Evolutionary conservation across 148 eudicot species (phyloP).

Genomic region (Silene uniflora): DNA sequence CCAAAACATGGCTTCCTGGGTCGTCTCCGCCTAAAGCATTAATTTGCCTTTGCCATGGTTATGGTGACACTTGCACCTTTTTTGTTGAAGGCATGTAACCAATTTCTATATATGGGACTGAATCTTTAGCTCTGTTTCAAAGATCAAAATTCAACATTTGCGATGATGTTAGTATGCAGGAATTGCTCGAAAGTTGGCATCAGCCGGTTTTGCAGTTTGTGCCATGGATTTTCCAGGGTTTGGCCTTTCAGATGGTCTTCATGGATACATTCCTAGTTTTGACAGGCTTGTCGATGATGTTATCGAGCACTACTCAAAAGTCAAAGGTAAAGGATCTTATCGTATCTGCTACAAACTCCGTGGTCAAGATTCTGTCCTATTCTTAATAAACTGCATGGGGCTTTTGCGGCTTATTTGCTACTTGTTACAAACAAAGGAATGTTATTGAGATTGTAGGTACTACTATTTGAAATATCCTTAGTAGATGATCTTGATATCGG

Average conservation of each 20-base stretch:
- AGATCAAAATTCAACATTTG: conserved; percentile 25
- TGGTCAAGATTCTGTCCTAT: neutral
- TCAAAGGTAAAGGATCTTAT: conserved; percentile 46
- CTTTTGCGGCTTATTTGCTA: neutral
- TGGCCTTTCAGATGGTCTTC: conserved; percentile 98
- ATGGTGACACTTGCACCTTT: conserved; percentile 97
- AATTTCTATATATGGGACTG: neutral
- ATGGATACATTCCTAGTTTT: conserved; percentile 78
- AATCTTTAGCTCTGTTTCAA: conserved; percentile 6
- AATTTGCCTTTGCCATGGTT: conserved; percentile 83
- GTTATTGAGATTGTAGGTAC: neutral
- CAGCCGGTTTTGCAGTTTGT: conserved; percentile 82
- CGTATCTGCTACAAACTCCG: neutral
- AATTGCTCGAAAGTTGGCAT: conserved; percentile 76
- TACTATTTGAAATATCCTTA: neutral
- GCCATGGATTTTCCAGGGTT: conserved; percentile 98
- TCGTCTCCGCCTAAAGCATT: conserved; percentile 62
- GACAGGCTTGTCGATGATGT: conserved; percentile 76
- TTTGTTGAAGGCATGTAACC: conserved; percentile 78
- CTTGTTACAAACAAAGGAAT: neutral
- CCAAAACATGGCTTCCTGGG: conserved; percentile 83
- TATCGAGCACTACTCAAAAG: conserved; percentile 69
- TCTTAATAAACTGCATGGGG: neutral
- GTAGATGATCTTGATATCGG: neutral
- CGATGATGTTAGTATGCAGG: conserved; percentile 48